These are phyloP conservation scores for Pseudovirgaria hyperparasitica DNA, from an alignment of 2,329 filamentous ascomycete species.

Conservation along the genomic window DNA sequence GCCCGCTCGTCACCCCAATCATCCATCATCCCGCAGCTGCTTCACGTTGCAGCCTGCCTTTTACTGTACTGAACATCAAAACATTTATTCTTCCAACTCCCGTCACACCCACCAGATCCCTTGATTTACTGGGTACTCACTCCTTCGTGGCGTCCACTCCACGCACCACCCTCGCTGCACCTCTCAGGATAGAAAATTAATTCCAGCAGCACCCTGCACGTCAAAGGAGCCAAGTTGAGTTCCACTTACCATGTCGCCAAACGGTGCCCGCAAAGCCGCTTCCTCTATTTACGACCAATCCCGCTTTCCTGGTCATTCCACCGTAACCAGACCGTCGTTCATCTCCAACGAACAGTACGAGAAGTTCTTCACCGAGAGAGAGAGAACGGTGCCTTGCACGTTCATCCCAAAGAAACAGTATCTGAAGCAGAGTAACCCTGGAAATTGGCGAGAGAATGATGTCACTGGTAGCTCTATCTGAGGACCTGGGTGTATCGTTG, in stretches of 20 bases:
- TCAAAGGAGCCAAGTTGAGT: conserved; percentile 13
- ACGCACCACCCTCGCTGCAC: conserved; percentile 4
- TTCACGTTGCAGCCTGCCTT: no score
- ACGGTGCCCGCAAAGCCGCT: conserved; percentile 24
- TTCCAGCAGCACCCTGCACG: not conserved
- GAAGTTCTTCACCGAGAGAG: conserved; percentile 23
- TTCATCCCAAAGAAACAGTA: conserved; percentile 45
- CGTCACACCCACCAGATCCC: no score
- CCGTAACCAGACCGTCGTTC: conserved; percentile 10
- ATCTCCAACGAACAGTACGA: conserved; percentile 16
- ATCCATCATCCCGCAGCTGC: no score
- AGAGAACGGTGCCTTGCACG: no score
- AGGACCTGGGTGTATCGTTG: not conserved
- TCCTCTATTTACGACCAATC: no score
- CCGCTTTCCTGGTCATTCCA: no score
- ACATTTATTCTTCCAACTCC: no score
- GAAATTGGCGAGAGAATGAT: conserved; percentile 58
- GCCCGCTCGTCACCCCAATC: no score
- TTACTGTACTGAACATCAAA: no score
- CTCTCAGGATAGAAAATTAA: no score
- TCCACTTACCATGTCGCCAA: conserved; percentile 18
- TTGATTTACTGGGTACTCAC: no score
- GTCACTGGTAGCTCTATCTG: conserved; percentile 40
- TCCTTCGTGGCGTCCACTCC: no score
- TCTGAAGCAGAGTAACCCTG: conserved; percentile 52